Conservation (phyloP, 768 basidiomycete species). For the Dictyophora rubrovolvata region DNA sequence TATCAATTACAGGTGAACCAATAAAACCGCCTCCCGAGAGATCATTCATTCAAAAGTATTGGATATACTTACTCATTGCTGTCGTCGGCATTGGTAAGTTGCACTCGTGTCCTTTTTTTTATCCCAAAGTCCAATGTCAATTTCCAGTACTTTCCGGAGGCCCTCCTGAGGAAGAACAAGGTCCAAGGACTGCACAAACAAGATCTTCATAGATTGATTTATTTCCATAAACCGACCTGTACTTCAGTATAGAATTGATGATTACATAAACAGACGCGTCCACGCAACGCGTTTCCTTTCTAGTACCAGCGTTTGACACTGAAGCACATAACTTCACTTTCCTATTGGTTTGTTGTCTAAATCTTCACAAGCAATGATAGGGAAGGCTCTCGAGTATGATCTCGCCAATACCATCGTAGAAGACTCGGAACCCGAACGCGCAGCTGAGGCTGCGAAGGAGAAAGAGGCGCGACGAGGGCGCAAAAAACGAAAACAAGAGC, state of each 20-base stretch:
- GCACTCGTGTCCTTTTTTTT: not conserved
- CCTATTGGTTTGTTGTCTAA: no score
- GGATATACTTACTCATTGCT: constrained; percentile 66
- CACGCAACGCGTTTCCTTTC: no score
- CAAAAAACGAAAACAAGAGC: constrained; percentile 12
- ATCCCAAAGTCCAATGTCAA: not conserved
- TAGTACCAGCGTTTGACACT: no score
- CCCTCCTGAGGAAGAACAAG: constrained; percentile 1
- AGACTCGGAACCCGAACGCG: constrained; percentile 67
- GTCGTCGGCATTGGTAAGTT: constrained; percentile 24
- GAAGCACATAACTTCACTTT: no score
- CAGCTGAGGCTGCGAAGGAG: constrained; percentile 16
- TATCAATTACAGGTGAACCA: constrained; percentile 57
- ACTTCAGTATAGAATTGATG: no score
- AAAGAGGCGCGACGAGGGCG: constrained; percentile 19
- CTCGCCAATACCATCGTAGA: constrained; percentile 30
- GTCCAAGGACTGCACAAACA: not conserved
- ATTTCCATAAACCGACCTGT: no score
- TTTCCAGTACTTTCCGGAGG: not conserved
- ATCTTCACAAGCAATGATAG: not conserved
- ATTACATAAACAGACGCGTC: no score
- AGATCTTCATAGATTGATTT: no score
- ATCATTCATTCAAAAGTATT: constrained; percentile 80
- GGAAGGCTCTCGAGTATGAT: constrained; percentile 2
- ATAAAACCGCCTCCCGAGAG: constrained; percentile 57